Evolutionary conservation across 192 early-diverging fungal species (phyloP).

Genomic region (Phycomyces blakesleeanus): DNA sequence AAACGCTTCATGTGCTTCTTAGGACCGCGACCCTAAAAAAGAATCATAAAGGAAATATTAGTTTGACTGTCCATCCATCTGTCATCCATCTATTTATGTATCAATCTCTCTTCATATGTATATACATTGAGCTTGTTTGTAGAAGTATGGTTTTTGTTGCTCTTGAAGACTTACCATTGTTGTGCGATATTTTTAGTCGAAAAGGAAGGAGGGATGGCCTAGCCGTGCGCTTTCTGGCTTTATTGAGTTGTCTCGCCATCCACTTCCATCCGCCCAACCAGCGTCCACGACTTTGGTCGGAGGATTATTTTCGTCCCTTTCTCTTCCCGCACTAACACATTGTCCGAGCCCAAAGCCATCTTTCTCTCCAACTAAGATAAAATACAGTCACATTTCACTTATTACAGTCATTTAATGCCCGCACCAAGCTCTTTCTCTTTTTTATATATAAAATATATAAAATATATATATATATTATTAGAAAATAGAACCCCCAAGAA

Average conservation of each 20-base stretch:
- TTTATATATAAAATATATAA: not conserved
- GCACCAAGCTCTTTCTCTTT: too few relatives aligned
- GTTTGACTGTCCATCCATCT: constrained; percentile 8
- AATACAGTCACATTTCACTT: not conserved
- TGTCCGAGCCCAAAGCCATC: not conserved
- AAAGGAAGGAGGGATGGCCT: constrained; percentile 12
- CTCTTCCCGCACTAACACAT: not conserved
- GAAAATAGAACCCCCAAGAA: too few relatives aligned
- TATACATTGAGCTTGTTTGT: not conserved
- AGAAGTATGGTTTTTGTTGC: not conserved
- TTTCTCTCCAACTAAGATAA: too few relatives aligned
- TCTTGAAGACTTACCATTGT: constrained; percentile 14
- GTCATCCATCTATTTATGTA: constrained; percentile 23
- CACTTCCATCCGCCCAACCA: too few relatives aligned
- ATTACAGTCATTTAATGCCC: too few relatives aligned
- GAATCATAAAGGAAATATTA: not conserved
- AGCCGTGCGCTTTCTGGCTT: not conserved
- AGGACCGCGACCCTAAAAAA: constrained; percentile 91
- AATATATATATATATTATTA: too few relatives aligned
- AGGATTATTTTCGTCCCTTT: not conserved
- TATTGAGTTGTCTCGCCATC: not conserved
- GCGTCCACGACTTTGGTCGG: not conserved
- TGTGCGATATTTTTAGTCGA: constrained; percentile 17
- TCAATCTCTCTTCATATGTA: constrained; percentile 7
- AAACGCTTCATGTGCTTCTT: constrained; percentile 99